These are phyloP conservation scores for Daldinia vernicosa DNA, from an alignment of 495 filamentous ascomycete genomes.

Conservation along the genomic window DNA sequence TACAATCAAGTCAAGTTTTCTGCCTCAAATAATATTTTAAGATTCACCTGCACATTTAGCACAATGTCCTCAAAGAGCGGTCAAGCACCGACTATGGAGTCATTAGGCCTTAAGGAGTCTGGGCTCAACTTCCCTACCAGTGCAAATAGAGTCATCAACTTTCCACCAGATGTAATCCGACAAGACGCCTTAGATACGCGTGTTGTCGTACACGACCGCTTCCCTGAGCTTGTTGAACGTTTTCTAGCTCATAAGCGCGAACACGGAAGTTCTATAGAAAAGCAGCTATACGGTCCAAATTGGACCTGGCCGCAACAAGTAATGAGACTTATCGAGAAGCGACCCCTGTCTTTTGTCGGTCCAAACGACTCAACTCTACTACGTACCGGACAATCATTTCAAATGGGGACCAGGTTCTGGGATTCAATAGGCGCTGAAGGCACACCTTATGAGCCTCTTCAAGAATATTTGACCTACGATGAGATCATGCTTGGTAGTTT, in stretches of 20 bases:
- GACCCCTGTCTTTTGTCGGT: constrained; percentile 35
- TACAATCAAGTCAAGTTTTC: neutral
- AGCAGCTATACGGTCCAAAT: constrained; percentile 16
- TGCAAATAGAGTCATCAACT: constrained; percentile 37
- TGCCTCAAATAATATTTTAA: neutral
- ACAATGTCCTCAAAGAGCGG: neutral
- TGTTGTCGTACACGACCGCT: constrained; percentile 37
- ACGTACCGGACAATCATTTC: constrained; percentile 9
- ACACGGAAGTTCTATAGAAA: constrained; percentile 25
- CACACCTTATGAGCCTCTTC: constrained; percentile 5
- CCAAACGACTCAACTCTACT: constrained; percentile 29
- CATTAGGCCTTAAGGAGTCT: constrained; percentile 30
- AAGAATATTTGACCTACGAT: constrained; percentile 44
- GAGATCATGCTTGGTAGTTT: constrained; percentile 47
- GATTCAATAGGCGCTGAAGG: constrained; percentile 36
- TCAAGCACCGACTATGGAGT: neutral
- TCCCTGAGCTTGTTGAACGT: constrained; percentile 28
- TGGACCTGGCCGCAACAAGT: constrained; percentile 39
- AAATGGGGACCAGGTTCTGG: constrained; percentile 12
- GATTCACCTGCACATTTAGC: neutral
- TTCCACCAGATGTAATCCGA: constrained; percentile 22
- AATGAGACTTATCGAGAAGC: constrained; percentile 38
- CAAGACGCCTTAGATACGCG: constrained; percentile 33
- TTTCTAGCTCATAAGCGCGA: constrained; percentile 40
- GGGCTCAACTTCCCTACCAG: constrained; percentile 16